These are phyloP conservation scores for Solanum hybrid DNA, from an alignment of 305 asterid species.

Conservation along the genomic window DNA sequence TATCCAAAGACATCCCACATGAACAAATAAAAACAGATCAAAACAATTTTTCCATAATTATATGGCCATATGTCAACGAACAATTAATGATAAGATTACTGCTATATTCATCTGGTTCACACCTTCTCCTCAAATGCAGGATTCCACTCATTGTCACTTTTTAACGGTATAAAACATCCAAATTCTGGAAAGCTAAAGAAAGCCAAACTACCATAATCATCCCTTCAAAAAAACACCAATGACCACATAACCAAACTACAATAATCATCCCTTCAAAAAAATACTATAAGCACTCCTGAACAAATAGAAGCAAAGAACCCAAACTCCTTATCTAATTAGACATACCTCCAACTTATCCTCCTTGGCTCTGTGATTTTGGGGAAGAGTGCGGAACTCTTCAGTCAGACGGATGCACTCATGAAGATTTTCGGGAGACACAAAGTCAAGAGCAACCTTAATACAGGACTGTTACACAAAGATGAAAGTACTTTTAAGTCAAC, in stretches of 20 bases:
- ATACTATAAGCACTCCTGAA: background rate
- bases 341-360: constrained; percentile 58
- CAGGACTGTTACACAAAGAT: constrained; percentile 38
- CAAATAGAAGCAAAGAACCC: background rate
- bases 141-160: background rate
- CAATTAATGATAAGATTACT: background rate
- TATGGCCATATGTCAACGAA: background rate
- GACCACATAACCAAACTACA: background rate
- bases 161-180: background rate
- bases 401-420: constrained; percentile 34
- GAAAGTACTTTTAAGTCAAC: background rate
- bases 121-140: background rate
- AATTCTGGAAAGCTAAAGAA: background rate
- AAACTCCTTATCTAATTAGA: background rate
- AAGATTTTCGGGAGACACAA: constrained; percentile 55
- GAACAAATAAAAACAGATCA: background rate
- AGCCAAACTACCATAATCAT: background rate
- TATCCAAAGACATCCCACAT: background rate
- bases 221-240: background rate
- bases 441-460: constrained; percentile 51
- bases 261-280: background rate
- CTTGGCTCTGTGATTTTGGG: constrained; percentile 45
- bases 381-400: constrained; percentile 49
- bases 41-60: background rate
- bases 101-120: background rate